Base-by-base conservation (phyloP, 2,329 filamentous ascomycete species). In the Aspergillus sp. region DNA sequence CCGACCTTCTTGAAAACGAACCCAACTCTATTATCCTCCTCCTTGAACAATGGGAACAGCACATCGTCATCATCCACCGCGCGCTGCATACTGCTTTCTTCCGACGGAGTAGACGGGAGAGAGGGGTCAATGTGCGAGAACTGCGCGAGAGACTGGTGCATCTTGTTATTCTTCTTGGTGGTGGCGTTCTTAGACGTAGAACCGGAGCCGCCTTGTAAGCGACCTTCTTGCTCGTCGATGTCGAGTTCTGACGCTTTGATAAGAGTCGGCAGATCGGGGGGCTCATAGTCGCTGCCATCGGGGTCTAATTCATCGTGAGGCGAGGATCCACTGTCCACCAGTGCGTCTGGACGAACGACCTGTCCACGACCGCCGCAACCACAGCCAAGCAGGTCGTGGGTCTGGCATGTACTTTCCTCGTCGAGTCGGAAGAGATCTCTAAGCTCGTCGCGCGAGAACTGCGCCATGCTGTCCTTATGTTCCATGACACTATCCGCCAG, bases 401-500 rank as follows among this genome's bases (percentile, higher is more conserved):
- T 84, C 48, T 80, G 75, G 35, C 80, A 82, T 5, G 59, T 61
- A 7, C 69, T 65, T 8, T 66, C 64, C 36, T 78, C 69, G 44
- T 84, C 75, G 0, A 84, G 59, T 2, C 69, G 69, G 48, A 84
- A 85, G 1, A 85, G 53, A 51, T 83, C 78, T 32, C 70, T 66
- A 15, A 84, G 57, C 44, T 84, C 80, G 29, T 80, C 74, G 4
- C 65, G 62, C 0, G 77, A 78, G 50, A 85, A 85, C 20, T 72
- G 74, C 6, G 71, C 66, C 15, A 69, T 55, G 8, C 51, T 70
- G 20, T 68, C 66, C 49, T 80, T 81, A 39, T 75, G 70, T 42
- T 84, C 79, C 47, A 85, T 78, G 17, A 85, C 76, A 33, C 75
- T 79, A 47, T 82, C 78, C 2, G 80, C 78, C 2, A 85, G 63